Evolutionary conservation across 163 green algal genomes (phyloP).

Genomic region (Volvox carteri): DNA sequence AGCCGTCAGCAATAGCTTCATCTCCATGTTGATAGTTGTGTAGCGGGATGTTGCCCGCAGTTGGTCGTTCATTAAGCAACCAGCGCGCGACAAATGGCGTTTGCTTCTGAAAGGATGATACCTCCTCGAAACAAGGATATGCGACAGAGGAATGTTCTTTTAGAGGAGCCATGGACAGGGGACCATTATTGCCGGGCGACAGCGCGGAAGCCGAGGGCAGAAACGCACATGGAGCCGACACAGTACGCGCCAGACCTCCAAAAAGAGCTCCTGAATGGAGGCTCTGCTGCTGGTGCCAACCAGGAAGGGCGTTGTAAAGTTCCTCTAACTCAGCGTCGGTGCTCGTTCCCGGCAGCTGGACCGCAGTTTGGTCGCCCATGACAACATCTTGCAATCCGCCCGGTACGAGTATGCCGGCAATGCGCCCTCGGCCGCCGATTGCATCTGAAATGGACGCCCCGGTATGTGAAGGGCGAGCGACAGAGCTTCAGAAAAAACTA

Average conservation of each 20-base stretch:
- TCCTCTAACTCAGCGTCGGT: neutral
- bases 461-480: neutral
- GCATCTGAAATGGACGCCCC: slow-evolving; percentile 3
- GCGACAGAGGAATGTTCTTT: neutral
- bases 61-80: neutral
- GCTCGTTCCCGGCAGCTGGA: neutral
- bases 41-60: neutral
- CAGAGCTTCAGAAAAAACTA: neutral
- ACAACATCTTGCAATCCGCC: neutral
- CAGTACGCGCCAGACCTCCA: neutral
- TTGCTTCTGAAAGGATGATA: neutral
- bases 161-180: neutral
- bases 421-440: neutral
- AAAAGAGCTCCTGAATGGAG: neutral
- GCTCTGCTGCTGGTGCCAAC: slow-evolving; percentile 19
- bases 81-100: neutral
- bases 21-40: neutral
- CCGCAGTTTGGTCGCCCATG: neutral
- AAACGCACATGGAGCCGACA: slow-evolving; percentile 17
- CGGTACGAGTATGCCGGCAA: neutral
- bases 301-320: neutral
- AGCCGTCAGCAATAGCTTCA: neutral
- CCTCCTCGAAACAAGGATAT: neutral
- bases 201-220: neutral
- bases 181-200: neutral